These are phyloP conservation scores for Termitomyces sp. DNA, from an alignment of 768 basidiomycete species.

Conservation along the genomic window DNA sequence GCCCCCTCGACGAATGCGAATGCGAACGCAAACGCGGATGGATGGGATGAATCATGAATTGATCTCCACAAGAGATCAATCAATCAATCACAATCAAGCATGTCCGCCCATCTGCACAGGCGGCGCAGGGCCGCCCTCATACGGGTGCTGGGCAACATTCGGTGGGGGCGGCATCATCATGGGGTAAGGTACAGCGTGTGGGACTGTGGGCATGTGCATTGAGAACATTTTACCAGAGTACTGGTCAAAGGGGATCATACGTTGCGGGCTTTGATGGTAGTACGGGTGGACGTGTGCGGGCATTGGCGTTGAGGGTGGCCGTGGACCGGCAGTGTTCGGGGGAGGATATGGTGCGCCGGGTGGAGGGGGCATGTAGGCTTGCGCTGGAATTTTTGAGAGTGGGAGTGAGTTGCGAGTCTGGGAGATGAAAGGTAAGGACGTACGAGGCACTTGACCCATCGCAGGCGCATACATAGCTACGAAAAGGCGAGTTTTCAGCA, in stretches of 20 bases:
- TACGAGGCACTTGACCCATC: constrained; percentile 89
- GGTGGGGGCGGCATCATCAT: constrained; percentile 91
- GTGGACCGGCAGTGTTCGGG: constrained; percentile 74
- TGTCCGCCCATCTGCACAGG: constrained; percentile 81
- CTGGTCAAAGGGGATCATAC: constrained; percentile 40
- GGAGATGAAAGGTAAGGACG: constrained; percentile 30
- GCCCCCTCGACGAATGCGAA: too few species aligned
- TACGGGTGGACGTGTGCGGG: constrained; percentile 85
- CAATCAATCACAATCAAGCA: constrained; percentile 53
- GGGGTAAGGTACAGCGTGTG: constrained; percentile 84
- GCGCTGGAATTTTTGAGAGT: constrained; percentile 31
- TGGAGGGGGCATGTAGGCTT: constrained; percentile 78
- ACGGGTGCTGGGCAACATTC: constrained; percentile 63
- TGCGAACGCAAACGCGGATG: too few species aligned
- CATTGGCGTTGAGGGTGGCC: constrained; percentile 88
- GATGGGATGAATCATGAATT: too few species aligned
- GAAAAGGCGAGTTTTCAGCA: constrained; percentile 9
- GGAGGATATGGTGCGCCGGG: constrained; percentile 71
- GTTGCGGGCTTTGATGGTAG: constrained; percentile 87
- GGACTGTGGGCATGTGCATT: constrained; percentile 48
- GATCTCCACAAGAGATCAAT: too few species aligned
- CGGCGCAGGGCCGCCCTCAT: constrained; percentile 62
- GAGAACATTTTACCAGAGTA: too few species aligned
- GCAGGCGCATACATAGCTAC: constrained; percentile 81
- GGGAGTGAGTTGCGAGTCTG: constrained; percentile 8